Evolutionary conservation across 176 grass and related monocot species (phyloP).

Genomic region (Oryza officinalis): DNA sequence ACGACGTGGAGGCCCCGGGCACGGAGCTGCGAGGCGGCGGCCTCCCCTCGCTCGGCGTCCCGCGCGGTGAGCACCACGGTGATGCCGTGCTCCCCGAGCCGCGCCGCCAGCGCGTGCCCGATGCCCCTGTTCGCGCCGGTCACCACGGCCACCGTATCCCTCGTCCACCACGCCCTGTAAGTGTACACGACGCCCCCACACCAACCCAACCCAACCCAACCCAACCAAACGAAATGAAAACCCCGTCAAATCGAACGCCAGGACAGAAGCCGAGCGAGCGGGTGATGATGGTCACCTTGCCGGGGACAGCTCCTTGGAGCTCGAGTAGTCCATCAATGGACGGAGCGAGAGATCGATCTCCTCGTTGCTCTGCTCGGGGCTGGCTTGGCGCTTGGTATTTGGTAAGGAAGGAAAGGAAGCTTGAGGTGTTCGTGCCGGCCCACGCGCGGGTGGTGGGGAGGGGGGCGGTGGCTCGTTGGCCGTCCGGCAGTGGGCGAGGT

Average conservation of each 20-base stretch:
- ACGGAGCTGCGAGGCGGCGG: conserved; percentile 63
- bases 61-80: conserved; percentile 91
- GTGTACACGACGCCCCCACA: background rate
- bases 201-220: background rate
- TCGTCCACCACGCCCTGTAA: conserved; percentile 65
- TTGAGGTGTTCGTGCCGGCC: background rate
- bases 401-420: background rate
- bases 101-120: conserved; percentile 66
- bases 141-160: conserved; percentile 87
- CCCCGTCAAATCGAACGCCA: background rate
- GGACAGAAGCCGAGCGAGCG: background rate
- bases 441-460: background rate
- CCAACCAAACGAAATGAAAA: background rate
- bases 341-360: background rate
- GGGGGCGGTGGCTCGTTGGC: background rate
- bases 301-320: conserved; percentile 38
- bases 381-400: background rate
- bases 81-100: conserved; percentile 74
- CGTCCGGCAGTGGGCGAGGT: background rate
- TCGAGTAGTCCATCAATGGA: conserved; percentile 28
- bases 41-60: conserved; percentile 64
- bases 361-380: background rate
- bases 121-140: conserved; percentile 96
- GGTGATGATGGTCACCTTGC: background rate
- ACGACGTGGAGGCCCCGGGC: conserved; percentile 41